phyloP scores from a whole-genome alignment of 2,329 filamentous ascomycete species.

The Colletotrichum musicola region DNA sequence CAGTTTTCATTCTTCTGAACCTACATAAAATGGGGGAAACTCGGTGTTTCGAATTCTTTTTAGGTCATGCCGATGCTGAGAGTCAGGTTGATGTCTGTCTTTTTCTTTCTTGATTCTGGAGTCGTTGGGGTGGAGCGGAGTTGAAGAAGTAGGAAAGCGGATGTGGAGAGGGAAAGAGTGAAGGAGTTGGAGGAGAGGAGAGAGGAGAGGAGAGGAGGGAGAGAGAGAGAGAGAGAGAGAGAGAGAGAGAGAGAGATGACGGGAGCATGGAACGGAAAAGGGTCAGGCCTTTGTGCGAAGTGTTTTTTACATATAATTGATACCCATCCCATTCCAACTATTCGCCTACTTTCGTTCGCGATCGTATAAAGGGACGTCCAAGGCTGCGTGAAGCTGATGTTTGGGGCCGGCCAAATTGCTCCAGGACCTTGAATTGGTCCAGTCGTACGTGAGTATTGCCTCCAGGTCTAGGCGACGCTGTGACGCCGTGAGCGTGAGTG shows the following conservation, averaged over 20 bases:
- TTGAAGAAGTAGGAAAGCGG: neutral
- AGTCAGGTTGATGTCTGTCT: neutral
- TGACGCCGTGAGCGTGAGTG: too few species aligned
- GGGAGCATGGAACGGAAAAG: neutral
- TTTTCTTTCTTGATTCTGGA: neutral
- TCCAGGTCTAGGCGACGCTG: too few species aligned
- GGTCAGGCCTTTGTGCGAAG: neutral
- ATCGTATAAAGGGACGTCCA: too few species aligned
- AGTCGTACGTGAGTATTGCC: too few species aligned
- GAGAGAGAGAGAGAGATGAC: neutral
- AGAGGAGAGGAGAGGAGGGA: neutral
- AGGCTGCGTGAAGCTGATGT: too few species aligned
- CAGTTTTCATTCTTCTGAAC: neutral
- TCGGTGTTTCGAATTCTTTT: neutral
- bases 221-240: neutral
- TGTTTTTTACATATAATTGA: slow-evolving; percentile 28
- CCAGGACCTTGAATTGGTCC: too few species aligned
- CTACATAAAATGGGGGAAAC: neutral
- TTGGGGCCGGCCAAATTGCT: too few species aligned
- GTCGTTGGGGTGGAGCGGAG: neutral
- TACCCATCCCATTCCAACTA: slow-evolving; percentile 50
- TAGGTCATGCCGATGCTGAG: neutral
- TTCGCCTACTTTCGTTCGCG: slow-evolving; percentile 10
- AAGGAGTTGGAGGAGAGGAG: neutral
- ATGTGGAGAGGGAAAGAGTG: neutral